Evolutionary conservation across 345 rosid species (phyloP), one percentile per base, ranked within the genome.

Genomic region (Citrus mangshanensis): DNA sequence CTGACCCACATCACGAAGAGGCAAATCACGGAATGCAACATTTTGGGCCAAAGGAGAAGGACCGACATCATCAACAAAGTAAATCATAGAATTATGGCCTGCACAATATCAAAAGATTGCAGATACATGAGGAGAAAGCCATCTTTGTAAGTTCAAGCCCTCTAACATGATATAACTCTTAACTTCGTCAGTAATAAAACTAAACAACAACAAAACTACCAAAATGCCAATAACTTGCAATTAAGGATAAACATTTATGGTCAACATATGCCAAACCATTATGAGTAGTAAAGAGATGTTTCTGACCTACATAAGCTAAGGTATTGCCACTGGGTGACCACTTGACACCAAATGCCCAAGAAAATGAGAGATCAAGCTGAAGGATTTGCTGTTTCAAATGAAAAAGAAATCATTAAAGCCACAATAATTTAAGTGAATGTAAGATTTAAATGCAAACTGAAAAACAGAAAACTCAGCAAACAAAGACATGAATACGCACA

Each of bases 1-100:
- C 97, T 93, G 97, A 96, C 99, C 99, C 99, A 96, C 98, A 94
- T 96, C 99, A 91, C 97, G 95, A 79, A 96, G 99, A 80, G 99
- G 99, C 93, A 96, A 91, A 90, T 94, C 90, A 46, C 92, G 90
- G 81, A 91, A 87, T 65, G 97, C 91, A 67, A 96, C 92, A 79
- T 84, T 96, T 76, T 96, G 99, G 59, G 97, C 99, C 84, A 93
- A 86, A 78, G 99, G 99, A 68, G 97, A 90, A 69, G 99, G 97
- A 75, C 99, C 97, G 70, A 96, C 93, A 78, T 94, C 99, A 86
- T 96, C 99, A 77, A 94, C 98, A 76, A 96, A 96, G 91, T 96
- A 94, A 64, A 96, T 89, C 93, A 88, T 94, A 67, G 99, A 96
- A 86, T 91, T 94, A 84, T 96, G 98, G 83, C 99, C 99, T 96